Evolutionary conservation across 169 alveolate genomes (phyloP).

Genomic region (Plasmodium blacklocki): DNA sequence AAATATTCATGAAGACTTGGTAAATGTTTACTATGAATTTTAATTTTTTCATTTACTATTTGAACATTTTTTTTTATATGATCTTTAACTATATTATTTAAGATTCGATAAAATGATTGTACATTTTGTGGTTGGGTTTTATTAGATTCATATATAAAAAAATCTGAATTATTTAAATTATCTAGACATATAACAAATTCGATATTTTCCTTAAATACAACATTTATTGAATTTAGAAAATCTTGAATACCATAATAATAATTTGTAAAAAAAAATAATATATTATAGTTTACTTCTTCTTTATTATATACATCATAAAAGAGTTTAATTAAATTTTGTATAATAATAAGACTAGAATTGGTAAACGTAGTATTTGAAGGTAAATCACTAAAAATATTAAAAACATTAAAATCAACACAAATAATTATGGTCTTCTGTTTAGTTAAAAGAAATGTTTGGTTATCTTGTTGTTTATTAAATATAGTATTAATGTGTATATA

Average conservation of each 20-base stretch:
- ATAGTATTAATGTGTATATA: constrained; percentile 39
- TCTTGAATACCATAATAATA: constrained; percentile 59
- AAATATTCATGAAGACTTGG: constrained; percentile 72
- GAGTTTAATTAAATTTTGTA: constrained; percentile 28
- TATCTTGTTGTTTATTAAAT: constrained; percentile 38
- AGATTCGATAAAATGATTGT: constrained; percentile 29
- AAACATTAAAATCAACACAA: constrained; percentile 40
- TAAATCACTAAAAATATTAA: constrained; percentile 25
- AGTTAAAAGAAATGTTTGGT: constrained; percentile 59
- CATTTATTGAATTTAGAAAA: constrained; percentile 24
- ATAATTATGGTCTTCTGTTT: constrained; percentile 54
- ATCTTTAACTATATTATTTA: constrained; percentile 26
- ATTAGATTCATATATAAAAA: constrained; percentile 22
- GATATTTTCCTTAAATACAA: constrained; percentile 54
- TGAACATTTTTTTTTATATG: neutral
- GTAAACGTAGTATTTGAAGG: constrained; percentile 36
- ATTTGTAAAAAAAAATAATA: constrained; percentile 57
- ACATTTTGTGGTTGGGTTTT: constrained; percentile 12
- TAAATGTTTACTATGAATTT: constrained; percentile 49
- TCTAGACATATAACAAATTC: constrained; percentile 53
- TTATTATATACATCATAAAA: constrained; percentile 47
- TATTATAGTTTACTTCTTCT: constrained; percentile 54
- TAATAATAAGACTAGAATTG: constrained; percentile 28
- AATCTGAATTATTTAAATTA: constrained; percentile 23
- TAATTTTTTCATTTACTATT: constrained; percentile 23